These are phyloP conservation scores for Candida tibetensis DNA, from an alignment of 805 yeast genomes.

Conservation along the genomic window DNA sequence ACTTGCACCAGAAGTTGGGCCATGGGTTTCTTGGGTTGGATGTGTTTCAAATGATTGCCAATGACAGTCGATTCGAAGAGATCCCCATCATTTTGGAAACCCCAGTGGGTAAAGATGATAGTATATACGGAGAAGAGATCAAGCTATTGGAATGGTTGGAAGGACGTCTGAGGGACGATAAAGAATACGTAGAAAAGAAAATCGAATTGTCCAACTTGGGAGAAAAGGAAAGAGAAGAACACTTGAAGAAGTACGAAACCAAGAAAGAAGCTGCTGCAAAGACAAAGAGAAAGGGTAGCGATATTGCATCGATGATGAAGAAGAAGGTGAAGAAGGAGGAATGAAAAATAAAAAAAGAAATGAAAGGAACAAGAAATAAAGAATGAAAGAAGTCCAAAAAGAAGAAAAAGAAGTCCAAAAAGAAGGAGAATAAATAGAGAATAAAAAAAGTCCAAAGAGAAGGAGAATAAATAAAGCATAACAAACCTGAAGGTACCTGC, in stretches of 20 bases:
- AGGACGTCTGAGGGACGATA: constrained; percentile 52
- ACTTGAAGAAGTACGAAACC: constrained; percentile 58
- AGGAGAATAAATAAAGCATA: background rate
- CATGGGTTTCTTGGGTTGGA: constrained; percentile 87
- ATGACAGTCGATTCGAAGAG: constrained; percentile 54
- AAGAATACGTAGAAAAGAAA: constrained; percentile 50
- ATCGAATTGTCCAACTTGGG: constrained; percentile 58
- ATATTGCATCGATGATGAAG: constrained; percentile 17
- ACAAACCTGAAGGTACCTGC: background rate
- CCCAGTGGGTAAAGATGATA: constrained; percentile 67
- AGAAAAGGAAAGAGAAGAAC: constrained; percentile 65
- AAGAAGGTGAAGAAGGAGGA: constrained; percentile 16
- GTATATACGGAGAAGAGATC: constrained; percentile 75
- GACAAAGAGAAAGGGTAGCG: constrained; percentile 13
- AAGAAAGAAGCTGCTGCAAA: constrained; percentile 11
- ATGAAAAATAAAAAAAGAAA: constrained; percentile 6
- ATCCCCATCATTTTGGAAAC: constrained; percentile 88
- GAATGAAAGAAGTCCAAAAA: background rate
- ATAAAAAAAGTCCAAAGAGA: background rate
- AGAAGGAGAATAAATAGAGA: background rate
- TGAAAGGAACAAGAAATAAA: constrained; percentile 1
- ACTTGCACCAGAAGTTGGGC: constrained; percentile 87
- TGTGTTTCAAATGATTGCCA: constrained; percentile 74
- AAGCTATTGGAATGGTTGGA: constrained; percentile 79
- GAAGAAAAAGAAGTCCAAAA: constrained; percentile 1